These are phyloP conservation scores for Pulveroboletus ravenelii DNA, from an alignment of 768 basidiomycete genomes.

Conservation along the genomic window DNA sequence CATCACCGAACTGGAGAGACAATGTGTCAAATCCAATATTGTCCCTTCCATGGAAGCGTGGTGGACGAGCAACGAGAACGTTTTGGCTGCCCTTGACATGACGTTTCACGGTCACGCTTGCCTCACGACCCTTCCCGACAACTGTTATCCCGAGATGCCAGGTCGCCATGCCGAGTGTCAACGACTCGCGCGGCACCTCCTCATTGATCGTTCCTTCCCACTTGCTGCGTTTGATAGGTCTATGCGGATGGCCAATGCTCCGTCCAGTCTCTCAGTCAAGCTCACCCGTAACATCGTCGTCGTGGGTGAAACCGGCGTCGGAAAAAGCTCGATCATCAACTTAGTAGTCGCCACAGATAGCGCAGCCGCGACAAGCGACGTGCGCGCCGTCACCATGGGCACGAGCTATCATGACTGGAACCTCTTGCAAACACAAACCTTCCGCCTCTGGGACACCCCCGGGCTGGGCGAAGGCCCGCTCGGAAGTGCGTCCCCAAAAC, in stretches of 20 bases:
- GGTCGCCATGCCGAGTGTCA: constrained; percentile 18
- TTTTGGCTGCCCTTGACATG: constrained; percentile 9
- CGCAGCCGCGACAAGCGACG: constrained; percentile 15
- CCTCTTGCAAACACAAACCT: constrained; percentile 17
- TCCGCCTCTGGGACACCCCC: constrained; percentile 25
- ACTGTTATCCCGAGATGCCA: constrained; percentile 13
- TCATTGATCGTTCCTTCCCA: constrained; percentile 20
- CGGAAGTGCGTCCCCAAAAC: constrained; percentile 7
- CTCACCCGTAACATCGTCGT: constrained; percentile 31
- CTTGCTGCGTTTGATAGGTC: background rate
- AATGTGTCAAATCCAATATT: constrained; percentile 6
- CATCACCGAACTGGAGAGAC: constrained; percentile 25
- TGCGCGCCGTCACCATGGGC: constrained; percentile 13
- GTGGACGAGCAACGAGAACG: constrained; percentile 12
- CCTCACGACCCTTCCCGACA: constrained; percentile 21
- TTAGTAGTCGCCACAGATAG: constrained; percentile 14
- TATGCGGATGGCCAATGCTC: background rate
- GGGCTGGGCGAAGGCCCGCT: constrained; percentile 14
- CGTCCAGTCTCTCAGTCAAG: constrained; percentile 14
- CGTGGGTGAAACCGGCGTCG: constrained; percentile 36
- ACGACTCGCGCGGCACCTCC: constrained; percentile 18
- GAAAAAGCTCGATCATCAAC: constrained; percentile 23
- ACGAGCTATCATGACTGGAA: constrained; percentile 24
- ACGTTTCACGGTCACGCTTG: constrained; percentile 18
- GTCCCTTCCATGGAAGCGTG: constrained; percentile 22